Conservation (phyloP, 208 protist genomes). For the Acanthamoeba divionensis region DNA sequence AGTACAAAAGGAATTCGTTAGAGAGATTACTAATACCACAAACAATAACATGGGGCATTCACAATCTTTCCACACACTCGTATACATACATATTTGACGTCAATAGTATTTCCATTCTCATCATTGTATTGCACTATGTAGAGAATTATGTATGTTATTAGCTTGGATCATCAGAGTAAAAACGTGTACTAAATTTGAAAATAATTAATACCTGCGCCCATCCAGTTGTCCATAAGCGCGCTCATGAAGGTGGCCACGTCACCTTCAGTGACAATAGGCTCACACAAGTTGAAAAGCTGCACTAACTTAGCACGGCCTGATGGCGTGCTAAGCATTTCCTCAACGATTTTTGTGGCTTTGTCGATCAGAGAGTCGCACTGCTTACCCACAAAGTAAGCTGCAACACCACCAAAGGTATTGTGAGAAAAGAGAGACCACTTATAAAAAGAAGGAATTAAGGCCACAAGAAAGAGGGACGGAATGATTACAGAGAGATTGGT, state of each 20-base stretch:
- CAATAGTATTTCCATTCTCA: slow-evolving; percentile 40
- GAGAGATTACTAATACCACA: too few relatives aligned
- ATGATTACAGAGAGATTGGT: slow-evolving; percentile 35
- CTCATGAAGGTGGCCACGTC: not conserved
- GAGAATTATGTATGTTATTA: too few relatives aligned
- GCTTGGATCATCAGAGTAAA: too few relatives aligned
- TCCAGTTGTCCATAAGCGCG: not conserved
- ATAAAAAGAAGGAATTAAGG: not conserved
- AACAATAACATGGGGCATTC: not conserved
- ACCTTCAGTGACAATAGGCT: not conserved
- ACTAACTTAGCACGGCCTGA: not conserved
- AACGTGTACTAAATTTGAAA: too few relatives aligned
- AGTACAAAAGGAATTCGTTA: too few relatives aligned
- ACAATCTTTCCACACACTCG: not conserved
- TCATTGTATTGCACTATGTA: slow-evolving; percentile 39
- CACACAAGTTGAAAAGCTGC: not conserved
- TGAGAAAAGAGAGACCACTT: not conserved
- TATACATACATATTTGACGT: slow-evolving; percentile 2
- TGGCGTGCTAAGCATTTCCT: not conserved
- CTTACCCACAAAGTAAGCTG: slow-evolving; percentile 8
- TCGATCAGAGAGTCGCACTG: not conserved
- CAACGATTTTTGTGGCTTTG: not conserved
- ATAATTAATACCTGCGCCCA: slow-evolving; percentile 32
- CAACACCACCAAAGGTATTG: too few relatives aligned
- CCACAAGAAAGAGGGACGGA: not conserved